Conservation (phyloP, 805 yeast genomes). For the Candida montana region DNA sequence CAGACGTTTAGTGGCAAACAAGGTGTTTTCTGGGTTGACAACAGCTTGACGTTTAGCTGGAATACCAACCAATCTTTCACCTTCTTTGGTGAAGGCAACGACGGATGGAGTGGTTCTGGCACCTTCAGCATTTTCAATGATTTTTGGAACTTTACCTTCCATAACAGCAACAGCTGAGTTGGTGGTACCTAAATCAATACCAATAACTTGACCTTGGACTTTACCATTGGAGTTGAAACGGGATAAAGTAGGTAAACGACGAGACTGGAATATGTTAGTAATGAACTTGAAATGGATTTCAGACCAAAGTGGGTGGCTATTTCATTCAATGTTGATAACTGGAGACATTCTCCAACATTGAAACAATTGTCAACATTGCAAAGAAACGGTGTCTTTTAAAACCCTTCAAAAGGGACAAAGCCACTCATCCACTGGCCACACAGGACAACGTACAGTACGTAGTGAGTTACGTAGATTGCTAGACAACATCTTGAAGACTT, state of each 20-base stretch:
- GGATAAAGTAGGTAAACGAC: constrained; percentile 27
- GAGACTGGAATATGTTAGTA: constrained; percentile 19
- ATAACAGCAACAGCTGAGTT: constrained; percentile 76
- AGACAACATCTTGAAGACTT: constrained; percentile 21
- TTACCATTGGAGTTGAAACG: constrained; percentile 46
- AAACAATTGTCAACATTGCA: too few species aligned
- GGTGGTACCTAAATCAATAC: constrained; percentile 84
- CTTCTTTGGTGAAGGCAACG: constrained; percentile 58
- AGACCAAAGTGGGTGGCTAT: not conserved
- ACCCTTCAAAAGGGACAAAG: not conserved
- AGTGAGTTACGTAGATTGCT: constrained; percentile 23
- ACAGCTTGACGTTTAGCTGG: constrained; percentile 79
- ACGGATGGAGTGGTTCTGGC: constrained; percentile 53
- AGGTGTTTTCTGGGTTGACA: constrained; percentile 72
- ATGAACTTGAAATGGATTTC: too few species aligned
- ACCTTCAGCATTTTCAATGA: constrained; percentile 77
- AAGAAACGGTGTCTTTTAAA: too few species aligned
- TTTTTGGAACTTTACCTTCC: constrained; percentile 48
- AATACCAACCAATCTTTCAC: constrained; percentile 54
- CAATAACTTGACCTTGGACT: constrained; percentile 52
- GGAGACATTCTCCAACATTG: too few species aligned
- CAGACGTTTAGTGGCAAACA: constrained; percentile 77
- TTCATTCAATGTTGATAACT: too few species aligned
- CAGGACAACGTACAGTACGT: constrained; percentile 22
- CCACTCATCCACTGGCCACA: not conserved